phyloP scores from a whole-genome alignment of 306 rosid genomes.

The Acacia melanoxylon region DNA sequence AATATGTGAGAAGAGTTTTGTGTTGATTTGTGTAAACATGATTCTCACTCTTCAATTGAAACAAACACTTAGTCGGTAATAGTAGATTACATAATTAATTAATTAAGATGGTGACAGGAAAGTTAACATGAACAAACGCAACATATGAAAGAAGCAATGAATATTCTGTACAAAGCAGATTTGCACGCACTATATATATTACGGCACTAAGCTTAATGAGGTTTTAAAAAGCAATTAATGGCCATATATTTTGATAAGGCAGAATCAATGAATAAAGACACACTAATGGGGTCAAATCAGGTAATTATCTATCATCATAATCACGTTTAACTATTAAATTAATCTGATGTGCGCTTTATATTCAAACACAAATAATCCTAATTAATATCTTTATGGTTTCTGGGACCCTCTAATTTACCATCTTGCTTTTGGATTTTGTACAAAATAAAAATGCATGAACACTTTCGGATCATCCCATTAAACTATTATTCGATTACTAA shows the following conservation, averaged over 20 bases:
- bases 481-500: conserved; percentile 45
- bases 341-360: background rate
- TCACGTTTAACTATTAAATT: conserved; percentile 27
- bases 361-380: conserved; percentile 22
- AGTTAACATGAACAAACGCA: conserved; percentile 10
- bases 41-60: too few species aligned
- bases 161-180: conserved; percentile 10
- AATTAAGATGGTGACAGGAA: conserved; percentile 5
- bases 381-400: conserved; percentile 31
- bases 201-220: background rate
- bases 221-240: background rate
- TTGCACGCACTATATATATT: conserved; percentile 5
- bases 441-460: conserved; percentile 29
- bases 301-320: conserved; percentile 27
- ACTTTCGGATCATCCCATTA: conserved; percentile 36
- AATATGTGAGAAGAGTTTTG: too few species aligned
- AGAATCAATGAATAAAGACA: conserved; percentile 12
- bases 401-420: conserved; percentile 29
- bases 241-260: conserved; percentile 18
- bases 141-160: conserved; percentile 35
- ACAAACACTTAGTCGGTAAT: background rate
- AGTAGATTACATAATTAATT: background rate
- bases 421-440: background rate
- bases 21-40: too few species aligned
- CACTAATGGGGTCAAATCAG: conserved; percentile 50